Base-by-base conservation (phyloP, 179 eudicot genomes). In the Corrigiola litoralis region DNA sequence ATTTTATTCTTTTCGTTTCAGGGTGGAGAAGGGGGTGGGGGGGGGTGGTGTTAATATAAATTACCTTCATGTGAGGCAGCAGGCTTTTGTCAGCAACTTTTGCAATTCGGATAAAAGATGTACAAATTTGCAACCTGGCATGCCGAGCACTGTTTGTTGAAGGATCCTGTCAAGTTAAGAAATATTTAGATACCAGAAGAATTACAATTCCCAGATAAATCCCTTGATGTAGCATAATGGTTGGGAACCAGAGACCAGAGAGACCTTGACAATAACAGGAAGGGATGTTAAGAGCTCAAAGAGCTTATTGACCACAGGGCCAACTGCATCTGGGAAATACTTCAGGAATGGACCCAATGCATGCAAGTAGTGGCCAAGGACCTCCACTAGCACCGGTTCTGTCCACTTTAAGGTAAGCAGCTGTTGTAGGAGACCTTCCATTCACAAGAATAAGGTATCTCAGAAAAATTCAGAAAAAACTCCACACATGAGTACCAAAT, bases 61-160 rank as follows among this genome's bases (percentile, higher is more conserved):
- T 77, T 63, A 94, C 99, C 97, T 88, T 95, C 97, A 95, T 91
- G 76, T 95, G 97, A 80, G 97, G 99, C 66, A 95, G 85, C 54
- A 95, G 78, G 75, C 88, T 81, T 77, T 82, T 81, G 57, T 84
- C 87, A 58, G 90, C 96, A 73, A 92, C 79, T 82, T 85, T 95
- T 65, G 99, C 96, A 63, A 95, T 79, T 75, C 99, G 88, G 62
- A 95, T 92, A 77, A 95, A 95, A 72, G 99, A 86, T 70, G 99
- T 82, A 64, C 99, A 95, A 29, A 95, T 85, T 81, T 95, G 99
- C 76, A 95, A 77, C 77, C 99, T 82, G 64, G 99, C 99, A 84
- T 89, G 92, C 24, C 97, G 89, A 45, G 97, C 78, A 66, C 85
- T 67, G 54, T 86, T 87, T 70, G 95, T 84, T 44, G 96, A 79